Evolutionary conservation across 192 early-diverging fungal genomes (phyloP), one percentile per base, ranked within the genome.

Genomic region (Allomyces javanicus): DNA sequence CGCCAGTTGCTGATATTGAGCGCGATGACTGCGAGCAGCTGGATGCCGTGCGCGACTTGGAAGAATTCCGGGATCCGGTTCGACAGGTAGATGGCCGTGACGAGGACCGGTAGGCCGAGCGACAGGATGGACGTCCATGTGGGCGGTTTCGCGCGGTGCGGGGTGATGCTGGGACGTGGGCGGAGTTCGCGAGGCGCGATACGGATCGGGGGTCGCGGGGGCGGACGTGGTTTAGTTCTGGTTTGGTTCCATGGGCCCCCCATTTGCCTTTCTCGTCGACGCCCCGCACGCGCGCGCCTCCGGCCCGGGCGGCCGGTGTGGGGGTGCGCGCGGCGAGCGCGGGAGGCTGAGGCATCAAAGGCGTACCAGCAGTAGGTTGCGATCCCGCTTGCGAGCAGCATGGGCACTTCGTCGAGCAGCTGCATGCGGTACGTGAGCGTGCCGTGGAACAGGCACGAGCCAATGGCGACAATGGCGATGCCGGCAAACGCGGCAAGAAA

Each of bases 361-460:
- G 65, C 24, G 27, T 61, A 66, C 64, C 68, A 64, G 44, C 22
- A 25, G 61, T 68, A 68, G 1, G 67, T 50, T 10, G n/a, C 68
- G 23, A 63, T 63, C 61, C 66, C 74, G 24, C 69, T 73, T 3
- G 17, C 50, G 21, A 58, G 21, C 17, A 69, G 44, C 78, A 80
- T 80, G 5, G 78, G 78, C 23, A 80, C 61, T 67, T 80, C 78
- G 65, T 80, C 78, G 63, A 67, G 44, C 40, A 77, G 69, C 50
- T 77, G 76, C 64, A 68, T 65, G 25, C 23, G 23, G 27, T 69
- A 75, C 63, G 64, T 63, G 45, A 81, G 63, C 1, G 79, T 75
- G 24, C 66, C 74, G 65, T 78, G 79, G 69, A 78, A 78, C 40
- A 72, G 61, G 40, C 72, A 76, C 14, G 68, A 70, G 14, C 79